A percentile compares a stretch with the other conserved stretches of the same genome.
phyloP scores from a whole-genome alignment of 805 yeast genomes.

The Kodamaea kaohsiungensis region DNA sequence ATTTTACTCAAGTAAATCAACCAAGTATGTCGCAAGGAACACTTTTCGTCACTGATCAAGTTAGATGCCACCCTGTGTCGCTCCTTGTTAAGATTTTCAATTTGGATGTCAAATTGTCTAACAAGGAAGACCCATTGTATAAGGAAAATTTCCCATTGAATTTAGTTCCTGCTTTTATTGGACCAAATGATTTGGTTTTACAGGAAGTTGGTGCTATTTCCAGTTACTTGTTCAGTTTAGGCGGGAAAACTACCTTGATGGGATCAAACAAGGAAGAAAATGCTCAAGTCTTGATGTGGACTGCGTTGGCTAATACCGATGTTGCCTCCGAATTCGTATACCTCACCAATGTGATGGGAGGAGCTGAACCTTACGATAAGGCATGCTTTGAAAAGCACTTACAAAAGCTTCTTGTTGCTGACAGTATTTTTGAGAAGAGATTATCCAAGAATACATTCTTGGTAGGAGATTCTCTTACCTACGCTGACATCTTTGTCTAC shows the following conservation, averaged over 20 bases:
- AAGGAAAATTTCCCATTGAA: slow-evolving; percentile 59
- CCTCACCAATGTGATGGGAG: slow-evolving; percentile 35
- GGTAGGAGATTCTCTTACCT: slow-evolving; percentile 47
- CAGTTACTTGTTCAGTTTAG: slow-evolving; percentile 51
- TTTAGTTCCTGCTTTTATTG: slow-evolving; percentile 67
- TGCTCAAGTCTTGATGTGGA: slow-evolving; percentile 71
- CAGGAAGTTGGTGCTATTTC: slow-evolving; percentile 67
- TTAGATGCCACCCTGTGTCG: slow-evolving; percentile 34
- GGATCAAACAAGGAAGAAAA: slow-evolving; percentile 68
- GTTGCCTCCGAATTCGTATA: slow-evolving; percentile 37
- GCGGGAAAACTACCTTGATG: slow-evolving; percentile 49
- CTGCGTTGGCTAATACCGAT: slow-evolving; percentile 74
- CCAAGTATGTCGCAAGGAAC: slow-evolving; percentile 65
- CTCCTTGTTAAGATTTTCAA: slow-evolving; percentile 59
- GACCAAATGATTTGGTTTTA: slow-evolving; percentile 70
- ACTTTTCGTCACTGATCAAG: slow-evolving; percentile 45
- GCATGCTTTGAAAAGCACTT: slow-evolving; percentile 52
- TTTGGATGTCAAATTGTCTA: slow-evolving; percentile 56
- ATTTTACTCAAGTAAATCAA: no score
- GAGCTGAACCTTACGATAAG: slow-evolving; percentile 76
- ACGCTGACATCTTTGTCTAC: slow-evolving; percentile 45
- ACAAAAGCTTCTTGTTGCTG: slow-evolving; percentile 26
- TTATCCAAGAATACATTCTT: slow-evolving; percentile 42
- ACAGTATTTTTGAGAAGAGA: slow-evolving; percentile 31
- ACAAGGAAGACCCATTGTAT: slow-evolving; percentile 43